Percentiles rank a stretch among this genome's conserved stretches.
These are phyloP conservation scores for Lachancea sp. DNA, from an alignment of 805 yeast species.

Conservation along the genomic window DNA sequence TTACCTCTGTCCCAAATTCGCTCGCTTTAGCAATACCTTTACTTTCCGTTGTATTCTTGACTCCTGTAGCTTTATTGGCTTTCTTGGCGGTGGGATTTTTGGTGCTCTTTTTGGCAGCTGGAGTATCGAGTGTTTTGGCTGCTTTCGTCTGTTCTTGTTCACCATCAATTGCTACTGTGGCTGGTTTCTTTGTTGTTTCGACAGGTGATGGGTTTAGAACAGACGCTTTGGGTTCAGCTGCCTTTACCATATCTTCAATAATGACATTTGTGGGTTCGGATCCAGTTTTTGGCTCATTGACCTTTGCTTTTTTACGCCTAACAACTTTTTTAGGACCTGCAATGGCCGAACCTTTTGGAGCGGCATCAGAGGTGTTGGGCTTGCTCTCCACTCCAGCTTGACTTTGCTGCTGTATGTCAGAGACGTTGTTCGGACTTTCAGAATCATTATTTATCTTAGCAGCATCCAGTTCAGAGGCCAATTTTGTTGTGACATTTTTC, in stretches of 20 bases:
- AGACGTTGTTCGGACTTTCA: neutral
- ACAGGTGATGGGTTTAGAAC: neutral
- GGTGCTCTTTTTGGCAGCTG: neutral
- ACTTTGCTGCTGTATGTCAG: too few species aligned
- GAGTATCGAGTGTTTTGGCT: neutral
- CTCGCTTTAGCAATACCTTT: neutral
- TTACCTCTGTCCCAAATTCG: slow-evolving; percentile 3
- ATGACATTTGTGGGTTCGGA: slow-evolving; percentile 1
- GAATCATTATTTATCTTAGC: neutral
- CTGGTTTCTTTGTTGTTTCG: neutral
- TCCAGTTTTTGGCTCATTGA: slow-evolving; percentile 1
- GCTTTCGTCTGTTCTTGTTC: neutral
- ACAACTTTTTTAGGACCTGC: neutral
- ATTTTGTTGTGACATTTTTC: neutral
- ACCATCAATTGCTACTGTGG: neutral
- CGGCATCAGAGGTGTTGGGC: too few species aligned
- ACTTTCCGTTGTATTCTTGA: neutral
- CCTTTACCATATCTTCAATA: slow-evolving; percentile 4
- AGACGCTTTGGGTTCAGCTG: neutral
- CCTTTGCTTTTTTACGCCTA: neutral
- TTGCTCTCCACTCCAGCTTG: too few species aligned
- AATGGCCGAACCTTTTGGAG: neutral
- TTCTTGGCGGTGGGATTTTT: neutral
- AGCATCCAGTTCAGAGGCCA: neutral
- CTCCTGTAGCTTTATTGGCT: neutral